Base-by-base conservation (phyloP, 306 rosid species). In the Hippophae rhamnoides region DNA sequence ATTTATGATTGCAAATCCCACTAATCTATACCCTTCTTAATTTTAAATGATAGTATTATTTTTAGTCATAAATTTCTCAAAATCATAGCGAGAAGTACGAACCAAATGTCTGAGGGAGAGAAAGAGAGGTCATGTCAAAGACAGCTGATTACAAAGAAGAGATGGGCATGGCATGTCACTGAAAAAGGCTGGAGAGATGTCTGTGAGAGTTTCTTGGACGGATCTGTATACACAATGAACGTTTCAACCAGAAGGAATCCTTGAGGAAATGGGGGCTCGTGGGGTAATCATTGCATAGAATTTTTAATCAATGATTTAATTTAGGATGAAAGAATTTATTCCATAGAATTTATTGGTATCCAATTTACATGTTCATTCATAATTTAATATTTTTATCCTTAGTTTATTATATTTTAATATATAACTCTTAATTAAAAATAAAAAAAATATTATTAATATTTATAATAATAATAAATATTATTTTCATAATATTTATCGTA, bases 201-300 rank as follows among this genome's bases (percentile, higher is more conserved):
- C 42, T 23, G 51, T 55, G 55, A 70, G 54, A 58, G 7, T 63
- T 52, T 31, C 41, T 48, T 54, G 49, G 64, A 44, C 54, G 66
- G 60, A 71, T 57, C 31, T n/a, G 64, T 70, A 70, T 75, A 70
- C 60, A 50, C 68, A 69, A 50, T 64, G 60, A 58, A 38, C 38
- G 5, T 31, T 31, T 31, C 38, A 31, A 31, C 38, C 38, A 5
- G 41, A 41, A 11, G 53, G 61, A n/a, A 13, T 13, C 2, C 11
- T 25, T 41, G 18, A 13, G 53, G 3, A 46, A 2, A 40, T 41
- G n/a, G 50, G 61, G 10, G 26, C 25, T 42, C 70, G 74, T 75
- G 77, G 77, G 5, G 64, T 64, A 63, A 78, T 82, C 79, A 78
- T 82, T 82, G 61, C 77, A 56, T 60, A 50, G 65, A 75, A 42